Base-by-base conservation (phyloP, 1,284 basidiomycete species). In the Microbotryum violaceum region DNA sequence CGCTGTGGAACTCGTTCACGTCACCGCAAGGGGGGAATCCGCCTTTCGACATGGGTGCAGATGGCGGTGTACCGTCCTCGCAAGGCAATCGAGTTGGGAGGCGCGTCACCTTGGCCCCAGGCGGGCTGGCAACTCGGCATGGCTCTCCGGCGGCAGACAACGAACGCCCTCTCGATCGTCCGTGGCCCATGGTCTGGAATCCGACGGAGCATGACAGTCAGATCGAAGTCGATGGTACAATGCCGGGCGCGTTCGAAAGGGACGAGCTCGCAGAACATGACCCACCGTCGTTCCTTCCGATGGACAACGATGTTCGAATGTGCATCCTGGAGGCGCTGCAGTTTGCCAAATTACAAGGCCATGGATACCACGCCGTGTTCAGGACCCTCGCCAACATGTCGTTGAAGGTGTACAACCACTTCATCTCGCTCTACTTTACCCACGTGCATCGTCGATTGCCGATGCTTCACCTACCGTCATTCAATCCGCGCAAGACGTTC, bases 261-360 rank as follows among this genome's bases (percentile, higher is more conserved):
- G 21, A 49, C 6, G 27, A 49, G 23, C 46, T 48, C 4, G 48
- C 49, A 10, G 51, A 25, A 16, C 27, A 53, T 20, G n/a, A n/a
- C 10, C 33, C n/a, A 27, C 27, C 31, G 4, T 20, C 25, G 10
- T 21, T 54, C 6, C 55, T 55, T 21, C 46, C 33, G 31, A 49
- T 58, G 9, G 56, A 62, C 31, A 53, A 62, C 23, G 52, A 55
- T 6, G 49, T 49, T 10, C 37, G 61, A 5, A 58, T 62, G 47
- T 47, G 52, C 44, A 14, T 62, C 18, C 47, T 62, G 23, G 61
- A 62, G 47, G 55, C 61, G 12, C 48, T 62, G 2, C n/a, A 57
- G 10, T 62, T 62, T 42, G 37, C 48, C 12, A 42, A 31, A n/a
- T 25, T 62, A 2, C 8, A 45, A 44, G 42, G 45, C 20, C 47